These are phyloP conservation scores for Rhamnella rubrinervis DNA, from an alignment of 331 rosid genomes.

Conservation along the genomic window DNA sequence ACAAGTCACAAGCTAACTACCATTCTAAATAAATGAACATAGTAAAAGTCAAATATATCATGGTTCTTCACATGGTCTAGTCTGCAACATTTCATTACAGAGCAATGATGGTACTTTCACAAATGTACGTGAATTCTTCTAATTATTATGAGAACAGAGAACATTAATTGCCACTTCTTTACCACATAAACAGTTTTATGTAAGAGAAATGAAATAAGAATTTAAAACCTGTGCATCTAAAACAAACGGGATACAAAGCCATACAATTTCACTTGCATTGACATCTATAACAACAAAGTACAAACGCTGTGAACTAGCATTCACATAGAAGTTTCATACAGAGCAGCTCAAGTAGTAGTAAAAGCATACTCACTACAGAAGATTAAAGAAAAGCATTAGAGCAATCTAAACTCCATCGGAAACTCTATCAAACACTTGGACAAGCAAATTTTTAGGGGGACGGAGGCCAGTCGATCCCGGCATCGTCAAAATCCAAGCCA, in stretches of 20 bases:
- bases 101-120: no score
- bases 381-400: not conserved
- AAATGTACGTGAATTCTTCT: no score
- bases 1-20: no score
- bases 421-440: not conserved
- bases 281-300: not conserved
- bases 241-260: not conserved
- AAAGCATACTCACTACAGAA: not conserved
- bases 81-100: no score
- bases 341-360: not conserved
- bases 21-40: no score
- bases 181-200: no score
- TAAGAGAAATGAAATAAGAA: no score
- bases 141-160: no score
- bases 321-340: not conserved
- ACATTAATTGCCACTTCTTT: no score
- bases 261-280: constrained; percentile 1
- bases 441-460: constrained; percentile 5
- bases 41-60: no score
- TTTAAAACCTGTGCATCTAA: no score
- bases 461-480: constrained; percentile 7
- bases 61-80: no score
- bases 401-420: not conserved
- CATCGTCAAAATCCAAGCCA: not conserved
- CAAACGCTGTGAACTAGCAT: not conserved